Conservation (phyloP, 2,329 filamentous ascomycete genomes). For the Fusarium sp. region DNA sequence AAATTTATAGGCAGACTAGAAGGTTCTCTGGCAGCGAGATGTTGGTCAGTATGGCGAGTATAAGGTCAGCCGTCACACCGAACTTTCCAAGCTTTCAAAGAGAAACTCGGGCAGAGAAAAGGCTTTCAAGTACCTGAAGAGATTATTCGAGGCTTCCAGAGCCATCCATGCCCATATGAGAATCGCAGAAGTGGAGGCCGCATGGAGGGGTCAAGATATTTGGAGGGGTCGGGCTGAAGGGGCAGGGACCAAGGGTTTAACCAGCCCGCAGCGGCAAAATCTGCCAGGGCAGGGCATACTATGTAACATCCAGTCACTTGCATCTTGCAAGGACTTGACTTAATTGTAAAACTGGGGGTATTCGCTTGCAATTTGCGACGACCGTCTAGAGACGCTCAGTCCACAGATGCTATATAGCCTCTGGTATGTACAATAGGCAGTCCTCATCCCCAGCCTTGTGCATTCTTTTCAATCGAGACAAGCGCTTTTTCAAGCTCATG, state of each 20-base stretch:
- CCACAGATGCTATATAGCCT: too few species aligned
- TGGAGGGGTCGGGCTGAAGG: conserved; percentile 26
- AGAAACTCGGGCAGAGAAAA: too few species aligned
- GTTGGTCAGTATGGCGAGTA: too few species aligned
- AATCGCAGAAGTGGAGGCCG: neutral
- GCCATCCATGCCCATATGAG: conserved; percentile 6
- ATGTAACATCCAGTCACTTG: neutral
- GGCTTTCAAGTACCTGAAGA: neutral
- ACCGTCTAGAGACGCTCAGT: too few species aligned
- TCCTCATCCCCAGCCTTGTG: neutral
- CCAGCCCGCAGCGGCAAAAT: conserved; percentile 17
- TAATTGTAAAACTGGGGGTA: neutral
- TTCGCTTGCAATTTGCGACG: too few species aligned
- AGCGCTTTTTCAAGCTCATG: neutral
- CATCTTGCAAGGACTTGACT: neutral
- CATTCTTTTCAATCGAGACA: conserved; percentile 6
- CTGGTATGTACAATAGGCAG: too few species aligned
- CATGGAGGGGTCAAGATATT: conserved; percentile 20
- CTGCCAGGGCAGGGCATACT: conserved; percentile 4
- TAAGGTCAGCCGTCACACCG: too few species aligned
- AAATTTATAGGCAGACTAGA: too few species aligned
- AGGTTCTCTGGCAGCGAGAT: too few species aligned
- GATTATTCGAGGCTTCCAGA: conserved; percentile 19
- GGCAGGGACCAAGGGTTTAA: conserved; percentile 21
- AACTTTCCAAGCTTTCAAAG: too few species aligned